Evolutionary conservation across 2,329 filamentous ascomycete species (phyloP), one percentile per base, ranked within the genome.

Genomic region (Sarocladium brachiariae): DNA sequence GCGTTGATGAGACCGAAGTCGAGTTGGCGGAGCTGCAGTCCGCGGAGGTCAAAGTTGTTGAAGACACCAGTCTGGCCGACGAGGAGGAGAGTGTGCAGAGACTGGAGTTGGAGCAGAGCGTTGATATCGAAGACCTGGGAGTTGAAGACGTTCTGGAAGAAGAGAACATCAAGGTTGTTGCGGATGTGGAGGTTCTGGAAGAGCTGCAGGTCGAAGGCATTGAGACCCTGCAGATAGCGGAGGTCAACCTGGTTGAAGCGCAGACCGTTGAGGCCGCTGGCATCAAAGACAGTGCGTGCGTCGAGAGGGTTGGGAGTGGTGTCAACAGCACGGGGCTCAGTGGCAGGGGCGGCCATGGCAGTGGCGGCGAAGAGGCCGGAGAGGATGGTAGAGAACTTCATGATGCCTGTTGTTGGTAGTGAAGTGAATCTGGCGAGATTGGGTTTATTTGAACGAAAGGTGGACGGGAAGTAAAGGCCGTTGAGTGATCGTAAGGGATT

Each of bases 311-410:
- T 58, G 58, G 61, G 65, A 50, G 51, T 51, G 34, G 31, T 50
- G 14, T 49, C 51, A 21, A 47, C 43, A n/a, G 39, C 11, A 25
- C 39, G 53, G 16, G 50, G 50, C 57, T 63, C 62, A 50, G 61
- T 58, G 52, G 67, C 58, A 38, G 75, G 73, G 46, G 71, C 71
- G 48, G 73, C 73, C 50, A 61, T 56, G 54, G 64, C 70, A 54
- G 75, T 59, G 54, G 72, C 69, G 56, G 72, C 72, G 50, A 76
- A 65, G 52, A 65, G 65, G 61, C 69, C 64, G 60, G 68, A 59
- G 63, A 78, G 53, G 63, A 77, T 59, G 55, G 66, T 67, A 49
- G 69, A 62, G 64, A 67, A 63, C 70, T 76, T 74, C 75, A 78
- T 78, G 57, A 69, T 76, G 70, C 7, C 53, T 57, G 55, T 52